phyloP scores from a whole-genome alignment of 495 filamentous ascomycete species.

The Penicillium angulare region DNA sequence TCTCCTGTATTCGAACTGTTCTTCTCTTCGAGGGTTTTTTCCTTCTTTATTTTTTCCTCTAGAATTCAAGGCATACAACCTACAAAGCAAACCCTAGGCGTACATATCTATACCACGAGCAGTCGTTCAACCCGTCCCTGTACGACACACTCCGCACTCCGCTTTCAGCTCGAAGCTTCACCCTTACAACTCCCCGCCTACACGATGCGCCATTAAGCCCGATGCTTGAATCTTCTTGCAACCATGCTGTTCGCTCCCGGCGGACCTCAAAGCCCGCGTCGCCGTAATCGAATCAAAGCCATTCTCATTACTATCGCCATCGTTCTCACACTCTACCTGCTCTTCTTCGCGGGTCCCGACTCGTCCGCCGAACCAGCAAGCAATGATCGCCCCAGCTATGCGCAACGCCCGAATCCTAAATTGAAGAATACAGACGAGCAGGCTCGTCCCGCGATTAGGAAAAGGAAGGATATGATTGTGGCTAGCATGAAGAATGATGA shows the following conservation, averaged over 20 bases:
- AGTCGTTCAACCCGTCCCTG: background rate
- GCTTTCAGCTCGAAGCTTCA: conserved; percentile 1
- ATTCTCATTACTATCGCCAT: conserved; percentile 43
- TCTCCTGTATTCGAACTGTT: too few species aligned
- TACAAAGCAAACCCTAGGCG: too few species aligned
- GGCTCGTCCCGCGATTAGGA: conserved; percentile 24
- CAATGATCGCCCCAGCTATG: conserved; percentile 18
- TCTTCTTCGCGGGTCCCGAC: conserved; percentile 35
- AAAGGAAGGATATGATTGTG: conserved; percentile 52
- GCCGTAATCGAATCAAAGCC: conserved; percentile 41
- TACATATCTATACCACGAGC: background rate
- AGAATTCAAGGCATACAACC: background rate
- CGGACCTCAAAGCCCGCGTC: conserved; percentile 39
- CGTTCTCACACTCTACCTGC: conserved; percentile 38
- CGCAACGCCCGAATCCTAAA: conserved; percentile 18
- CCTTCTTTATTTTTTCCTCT: background rate
- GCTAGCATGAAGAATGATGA: conserved; percentile 53
- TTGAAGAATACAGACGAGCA: conserved; percentile 22
- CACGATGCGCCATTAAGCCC: conserved; percentile 5
- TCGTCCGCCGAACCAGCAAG: conserved; percentile 9
- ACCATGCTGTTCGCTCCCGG: conserved; percentile 41
- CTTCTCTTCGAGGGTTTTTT: background rate
- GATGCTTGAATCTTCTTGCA: background rate
- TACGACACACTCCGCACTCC: background rate
- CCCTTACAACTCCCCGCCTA: background rate